Base-by-base conservation (phyloP, 1,284 basidiomycete genomes). In the Volvariella surrecta region DNA sequence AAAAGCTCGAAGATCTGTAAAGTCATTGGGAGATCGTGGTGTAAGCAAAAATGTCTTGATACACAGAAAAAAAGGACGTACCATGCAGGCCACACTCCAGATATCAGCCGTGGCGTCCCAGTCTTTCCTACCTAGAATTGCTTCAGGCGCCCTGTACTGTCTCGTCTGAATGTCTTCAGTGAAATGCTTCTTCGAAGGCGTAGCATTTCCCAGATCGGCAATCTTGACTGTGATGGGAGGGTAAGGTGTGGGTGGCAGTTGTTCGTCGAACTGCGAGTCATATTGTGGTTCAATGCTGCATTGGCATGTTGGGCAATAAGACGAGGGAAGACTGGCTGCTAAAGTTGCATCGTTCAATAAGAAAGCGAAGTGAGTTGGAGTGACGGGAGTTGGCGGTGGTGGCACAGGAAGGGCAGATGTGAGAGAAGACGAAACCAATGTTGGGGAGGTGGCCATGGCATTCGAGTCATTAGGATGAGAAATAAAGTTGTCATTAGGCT, bases 141-240 rank as follows among this genome's bases (percentile, higher is more conserved):
- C 91, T 60, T 95, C 91, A 3, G 92, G 92, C 24, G 85, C 79
- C 47, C 91, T 83, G 60, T 95, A 95, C 59, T 95, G 92, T 22
- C 92, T 74, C 28, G 92, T 95, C 64, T 95, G 92, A 50, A 95
- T 95, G 59, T 94, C 91, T 56, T 94, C 89, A 8, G 90, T 93
- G 56, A 79, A 94, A 59, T 93, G 91, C 51, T 80, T 77, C 55
- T 76, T 83, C 13, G 80, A 81, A 1, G 83, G 85, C 18, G 89
- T 89, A 17, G 89, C 89, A 58, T 92, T 92, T 20, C 89, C 90
- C 37, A 94, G 66, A 59, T 94, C 90, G 24, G 91, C 90, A 52
- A 94, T 92, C 72, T 94, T 94, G 61, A 94, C 76, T n/a, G 76
- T 81, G 54, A 94, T 81, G 1, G 74, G 73, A 17, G 63, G 66